phyloP scores from a whole-genome alignment of 805 yeast species.

The Nakazawaea siamensis region DNA sequence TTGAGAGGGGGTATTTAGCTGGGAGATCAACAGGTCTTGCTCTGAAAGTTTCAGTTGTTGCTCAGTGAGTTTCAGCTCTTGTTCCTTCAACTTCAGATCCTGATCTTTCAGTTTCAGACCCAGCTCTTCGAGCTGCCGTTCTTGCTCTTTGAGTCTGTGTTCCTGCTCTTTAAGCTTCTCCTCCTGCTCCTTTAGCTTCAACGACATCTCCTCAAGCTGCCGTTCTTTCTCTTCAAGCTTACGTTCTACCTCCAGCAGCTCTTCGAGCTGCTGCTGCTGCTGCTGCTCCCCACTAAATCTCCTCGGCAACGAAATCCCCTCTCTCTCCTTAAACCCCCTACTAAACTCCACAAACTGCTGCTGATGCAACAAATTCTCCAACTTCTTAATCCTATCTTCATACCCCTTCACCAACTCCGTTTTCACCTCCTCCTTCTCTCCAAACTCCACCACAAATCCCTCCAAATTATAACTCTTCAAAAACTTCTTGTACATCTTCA shows the following conservation, averaged over 20 bases:
- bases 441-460: slow-evolving; percentile 18
- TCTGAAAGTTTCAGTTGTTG: slow-evolving; percentile 11
- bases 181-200: neutral
- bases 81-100: slow-evolving; percentile 17
- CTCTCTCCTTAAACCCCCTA: slow-evolving; percentile 17
- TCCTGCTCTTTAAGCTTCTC: slow-evolving; percentile 21
- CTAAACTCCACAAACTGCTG: slow-evolving; percentile 52
- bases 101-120: slow-evolving; percentile 13
- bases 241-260: neutral
- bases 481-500: slow-evolving; percentile 32
- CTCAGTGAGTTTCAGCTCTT: slow-evolving; percentile 9
- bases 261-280: neutral
- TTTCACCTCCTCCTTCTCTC: slow-evolving; percentile 22
- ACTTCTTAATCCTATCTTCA: slow-evolving; percentile 61
- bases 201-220: neutral
- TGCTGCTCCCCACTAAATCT: slow-evolving; percentile 15
- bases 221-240: neutral
- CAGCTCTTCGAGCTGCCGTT: no score
- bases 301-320: neutral
- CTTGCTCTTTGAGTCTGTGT: no score
- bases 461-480: slow-evolving; percentile 36
- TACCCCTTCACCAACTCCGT: slow-evolving; percentile 54
- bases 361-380: slow-evolving; percentile 73
- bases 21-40: slow-evolving; percentile 2
- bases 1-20: no score